Evolutionary conservation across 2,329 filamentous ascomycete genomes (phyloP).

Genomic region (Aureobasidium sp.): DNA sequence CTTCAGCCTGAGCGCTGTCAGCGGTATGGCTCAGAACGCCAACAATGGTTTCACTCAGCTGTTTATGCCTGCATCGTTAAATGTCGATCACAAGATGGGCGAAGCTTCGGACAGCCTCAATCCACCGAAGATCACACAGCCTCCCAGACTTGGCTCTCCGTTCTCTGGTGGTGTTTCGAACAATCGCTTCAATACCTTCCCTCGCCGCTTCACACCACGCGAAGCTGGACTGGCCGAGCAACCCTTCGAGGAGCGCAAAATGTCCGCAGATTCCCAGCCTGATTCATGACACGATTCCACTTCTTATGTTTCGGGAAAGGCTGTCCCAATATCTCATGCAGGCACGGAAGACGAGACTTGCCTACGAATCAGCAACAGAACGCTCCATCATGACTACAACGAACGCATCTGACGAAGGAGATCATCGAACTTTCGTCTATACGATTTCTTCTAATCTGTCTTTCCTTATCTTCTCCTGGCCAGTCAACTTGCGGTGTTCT

Average conservation of each 20-base stretch:
- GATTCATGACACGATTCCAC: background rate
- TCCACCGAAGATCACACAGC: conserved; percentile 20
- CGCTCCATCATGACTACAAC: background rate
- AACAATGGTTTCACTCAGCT: conserved; percentile 41
- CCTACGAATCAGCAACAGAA: background rate
- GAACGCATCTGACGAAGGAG: conserved; percentile 5
- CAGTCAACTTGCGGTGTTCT: background rate
- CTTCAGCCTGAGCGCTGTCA: conserved; percentile 53
- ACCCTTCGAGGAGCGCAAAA: conserved; percentile 10
- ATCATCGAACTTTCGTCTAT: background rate
- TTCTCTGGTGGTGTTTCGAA: conserved; percentile 34
- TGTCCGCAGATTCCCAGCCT: background rate
- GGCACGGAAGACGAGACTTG: background rate
- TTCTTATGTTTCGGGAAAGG: background rate
- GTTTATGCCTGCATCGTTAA: conserved; percentile 41
- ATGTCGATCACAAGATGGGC: conserved; percentile 19
- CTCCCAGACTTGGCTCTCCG: conserved; percentile 41
- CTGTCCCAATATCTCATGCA: conserved; percentile 2
- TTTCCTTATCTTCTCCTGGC: background rate
- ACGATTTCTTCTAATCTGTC: conserved; percentile 11
- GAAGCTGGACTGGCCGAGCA: conserved; percentile 19
- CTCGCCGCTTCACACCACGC: conserved; percentile 34
- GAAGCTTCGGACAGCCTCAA: conserved; percentile 18
- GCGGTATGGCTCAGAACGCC: conserved; percentile 34
- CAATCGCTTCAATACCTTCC: conserved; percentile 40